phyloP scores from a whole-genome alignment of 495 filamentous ascomycete species.

The Amniculicola lignicola region DNA sequence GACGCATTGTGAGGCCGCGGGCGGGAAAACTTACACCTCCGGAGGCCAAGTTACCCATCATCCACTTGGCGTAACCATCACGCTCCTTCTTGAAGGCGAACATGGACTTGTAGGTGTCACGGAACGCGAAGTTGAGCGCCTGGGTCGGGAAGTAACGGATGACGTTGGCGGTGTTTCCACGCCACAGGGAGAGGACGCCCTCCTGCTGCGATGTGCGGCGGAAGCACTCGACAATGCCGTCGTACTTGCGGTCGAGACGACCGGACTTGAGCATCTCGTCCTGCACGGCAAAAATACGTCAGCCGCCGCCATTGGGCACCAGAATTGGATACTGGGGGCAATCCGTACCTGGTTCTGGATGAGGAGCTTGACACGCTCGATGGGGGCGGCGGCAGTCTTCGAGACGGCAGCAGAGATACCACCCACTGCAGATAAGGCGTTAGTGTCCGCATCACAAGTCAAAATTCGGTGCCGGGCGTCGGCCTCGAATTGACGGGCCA shows the following conservation, averaged over 20 bases:
- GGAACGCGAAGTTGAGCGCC: conserved; percentile 99
- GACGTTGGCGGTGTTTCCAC: conserved; percentile 99
- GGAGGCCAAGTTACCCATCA: conserved; percentile 98
- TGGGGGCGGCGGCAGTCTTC: conserved; percentile 99
- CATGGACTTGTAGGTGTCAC: conserved; percentile 99
- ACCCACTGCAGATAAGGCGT: conserved; percentile 69
- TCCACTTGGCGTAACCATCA: conserved; percentile 98
- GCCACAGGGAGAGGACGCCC: conserved; percentile 84
- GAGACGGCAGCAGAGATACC: conserved; percentile 99
- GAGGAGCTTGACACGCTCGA: conserved; percentile 99
- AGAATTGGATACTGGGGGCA: background rate
- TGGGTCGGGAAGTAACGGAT: conserved; percentile 99
- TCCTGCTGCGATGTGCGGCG: conserved; percentile 77
- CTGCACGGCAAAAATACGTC: conserved; percentile 46
- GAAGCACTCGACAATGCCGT: conserved; percentile 94
- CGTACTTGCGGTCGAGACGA: conserved; percentile 96
- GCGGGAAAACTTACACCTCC: conserved; percentile 79
- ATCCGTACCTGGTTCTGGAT: conserved; percentile 98
- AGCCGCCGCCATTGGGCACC: background rate
- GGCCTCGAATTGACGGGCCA: conserved; percentile 11
- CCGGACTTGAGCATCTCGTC: conserved; percentile 99
- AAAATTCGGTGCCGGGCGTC: conserved; percentile 27
- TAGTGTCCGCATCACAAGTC: conserved; percentile 36
- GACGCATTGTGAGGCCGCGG: background rate
- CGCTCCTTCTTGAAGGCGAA: conserved; percentile 99